Evolutionary conservation across 768 basidiomycete species (phyloP), one percentile per base, ranked within the genome.

Genomic region (Boletus coccyginus): DNA sequence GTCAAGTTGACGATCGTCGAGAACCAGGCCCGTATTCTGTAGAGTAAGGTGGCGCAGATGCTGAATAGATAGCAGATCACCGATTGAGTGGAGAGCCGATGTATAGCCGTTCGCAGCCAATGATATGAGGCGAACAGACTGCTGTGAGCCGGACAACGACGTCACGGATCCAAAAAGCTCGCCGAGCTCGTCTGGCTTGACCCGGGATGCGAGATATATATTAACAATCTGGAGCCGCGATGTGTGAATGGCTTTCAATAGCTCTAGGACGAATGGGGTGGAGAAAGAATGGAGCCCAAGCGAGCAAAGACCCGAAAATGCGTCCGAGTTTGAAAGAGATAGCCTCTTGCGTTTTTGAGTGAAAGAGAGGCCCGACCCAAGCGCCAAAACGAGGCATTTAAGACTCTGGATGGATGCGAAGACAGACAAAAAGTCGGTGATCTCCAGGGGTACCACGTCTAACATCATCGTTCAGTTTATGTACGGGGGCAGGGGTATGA

Each of bases 221-320:
- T 63, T 64, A 5, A 65, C 13, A 21, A 65, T 46, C 42, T 49
- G 42, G 36, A 63, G 62, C 9, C 41, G 55, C n/a, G 55, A 54
- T 19, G 59, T 2, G 17, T 21, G 62, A 13, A 61, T 32, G 29
- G 38, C 19, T 27, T 54, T 57, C 29, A 63, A 41, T 5, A 63
- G 10, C 12, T 50, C 59, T 1, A 57, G 14, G 36, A 46, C 21
- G 21, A 54, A 61, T 2, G 62, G 40, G 0, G 12, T 40, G 21
- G 63, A 61, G n/a, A 61, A 63, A 4, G 59, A 52, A 40, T 57
- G 54, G 40, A 65, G 46, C 0, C 55, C 59, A 6, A 63, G 62
- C 10, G 63, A 57, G 35, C 46, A 40, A 43, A 63, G 43, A 13
- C 39, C 13, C 3, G 52, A 53, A 11, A 65, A 63, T 3, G 52